Base-by-base conservation (phyloP, 768 basidiomycete genomes). In the Holtermannia corniformis region DNA sequence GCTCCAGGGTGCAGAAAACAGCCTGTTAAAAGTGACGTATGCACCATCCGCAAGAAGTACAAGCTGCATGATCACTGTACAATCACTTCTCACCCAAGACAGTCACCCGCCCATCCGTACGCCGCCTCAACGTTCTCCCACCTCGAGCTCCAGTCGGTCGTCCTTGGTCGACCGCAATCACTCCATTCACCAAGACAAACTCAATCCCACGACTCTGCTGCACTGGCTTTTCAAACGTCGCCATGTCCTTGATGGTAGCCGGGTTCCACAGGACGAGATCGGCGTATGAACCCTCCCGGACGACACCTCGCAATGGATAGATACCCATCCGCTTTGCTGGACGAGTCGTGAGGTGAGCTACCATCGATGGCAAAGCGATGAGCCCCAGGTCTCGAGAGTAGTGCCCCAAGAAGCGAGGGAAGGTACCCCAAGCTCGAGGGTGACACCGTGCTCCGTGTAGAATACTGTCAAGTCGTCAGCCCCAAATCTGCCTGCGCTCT, bases 261-360 rank as follows among this genome's bases (percentile, higher is more conserved):
- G 67, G 69, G 46, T 69, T 52, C 42, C 67, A 71, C 3, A 71
- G 52, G 19, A 69, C 69, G 11, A 71, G 25, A 59, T 71, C 69
- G 23, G 69, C 69, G 2, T 60, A 60, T 43, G 59, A 62, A 7
- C 67, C 62, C 27, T 52, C 58, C 19, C 54, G 55, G 16, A 71
- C 49, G 19, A 61, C 47, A 4, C 69, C 69, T 19, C 69, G 47
- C 13, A 58, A 55, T 2, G 67, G 67, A 44, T 63, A 66, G 14
- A 71, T 61, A 4, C 61, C 61, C 5, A 71, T 26, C 10, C 65
- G 49, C 32, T 65, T 64, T 16, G 69, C 69, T 2, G 69, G 67
- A 19, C 69, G 61, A 2, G 63, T 65, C n/a, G 69, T 71, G 0
- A 71, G 52, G 27, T 71, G 69, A 4, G 65, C 43, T 43, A 71